Percentiles rank a stretch among this genome's conserved stretches.
Conservation (phyloP, 257 asterid genomes). For the Haberlea rhodopensis region DNA sequence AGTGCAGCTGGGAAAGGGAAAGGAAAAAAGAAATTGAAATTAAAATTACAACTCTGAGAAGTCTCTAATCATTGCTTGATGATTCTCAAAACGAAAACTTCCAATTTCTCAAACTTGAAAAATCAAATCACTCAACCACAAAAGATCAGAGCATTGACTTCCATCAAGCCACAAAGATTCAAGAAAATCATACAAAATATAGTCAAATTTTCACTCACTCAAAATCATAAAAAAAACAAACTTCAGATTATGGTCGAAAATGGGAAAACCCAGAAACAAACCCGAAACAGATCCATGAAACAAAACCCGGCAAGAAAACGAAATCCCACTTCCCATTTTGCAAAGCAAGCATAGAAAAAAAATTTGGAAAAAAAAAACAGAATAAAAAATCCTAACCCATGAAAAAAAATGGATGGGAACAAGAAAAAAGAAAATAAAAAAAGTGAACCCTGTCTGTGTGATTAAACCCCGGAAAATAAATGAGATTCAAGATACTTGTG, state of each 20-base stretch:
- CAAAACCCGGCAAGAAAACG: not conserved
- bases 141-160: conserved; percentile 27
- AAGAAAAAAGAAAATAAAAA: not conserved
- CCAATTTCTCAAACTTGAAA: not conserved
- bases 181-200: conserved; percentile 16
- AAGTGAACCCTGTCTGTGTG: conserved; percentile 13
- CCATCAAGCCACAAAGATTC: conserved; percentile 4
- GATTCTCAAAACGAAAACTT: conserved; percentile 13
- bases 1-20: not conserved
- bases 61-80: not conserved
- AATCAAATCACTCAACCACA: conserved; percentile 12
- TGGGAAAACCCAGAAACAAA: conserved; percentile 17
- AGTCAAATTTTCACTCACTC: conserved; percentile 24
- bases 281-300: conserved; percentile 27
- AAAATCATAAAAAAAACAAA: conserved; percentile 5
- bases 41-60: not conserved
- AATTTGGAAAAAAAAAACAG: not conserved
- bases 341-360: not conserved
- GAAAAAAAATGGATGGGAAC: not conserved
- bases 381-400: conserved; percentile 5
- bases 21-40: not conserved
- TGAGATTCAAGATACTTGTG: not conserved
- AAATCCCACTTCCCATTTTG: conserved; percentile 10
- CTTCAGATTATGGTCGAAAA: conserved; percentile 24
- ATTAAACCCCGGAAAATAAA: not conserved